These are phyloP conservation scores for Lachnellula cervina DNA, from an alignment of 2,329 filamentous ascomycete species.

Conservation along the genomic window DNA sequence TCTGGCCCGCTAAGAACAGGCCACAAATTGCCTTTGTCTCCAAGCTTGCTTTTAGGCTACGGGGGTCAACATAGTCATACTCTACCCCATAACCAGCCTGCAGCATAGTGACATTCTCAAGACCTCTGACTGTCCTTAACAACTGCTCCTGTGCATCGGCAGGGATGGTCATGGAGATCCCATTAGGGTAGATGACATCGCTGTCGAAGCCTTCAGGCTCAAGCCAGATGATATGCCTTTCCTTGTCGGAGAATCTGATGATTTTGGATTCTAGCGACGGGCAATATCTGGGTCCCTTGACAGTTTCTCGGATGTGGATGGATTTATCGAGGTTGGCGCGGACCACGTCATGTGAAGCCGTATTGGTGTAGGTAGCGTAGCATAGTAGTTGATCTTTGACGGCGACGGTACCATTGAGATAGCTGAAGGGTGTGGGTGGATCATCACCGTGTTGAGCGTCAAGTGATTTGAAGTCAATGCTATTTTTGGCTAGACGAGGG, in stretches of 20 bases:
- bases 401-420: slow-evolving; percentile 71
- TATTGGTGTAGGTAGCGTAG: slow-evolving; percentile 82
- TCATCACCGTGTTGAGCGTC: slow-evolving; percentile 76
- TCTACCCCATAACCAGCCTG: slow-evolving; percentile 96
- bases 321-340: slow-evolving; percentile 90
- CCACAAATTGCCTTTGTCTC: slow-evolving; percentile 90
- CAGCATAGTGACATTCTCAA: slow-evolving; percentile 86
- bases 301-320: slow-evolving; percentile 91
- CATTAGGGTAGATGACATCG: slow-evolving; percentile 90
- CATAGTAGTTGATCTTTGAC: slow-evolving; percentile 82
- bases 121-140: slow-evolving; percentile 78
- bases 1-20: slow-evolving; percentile 89
- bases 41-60: slow-evolving; percentile 78
- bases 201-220: slow-evolving; percentile 93
- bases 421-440: slow-evolving; percentile 86
- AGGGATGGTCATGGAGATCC: slow-evolving; percentile 94
- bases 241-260: slow-evolving; percentile 76
- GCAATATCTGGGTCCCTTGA: slow-evolving; percentile 92
- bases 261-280: slow-evolving; percentile 94
- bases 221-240: slow-evolving; percentile 87
- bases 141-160: slow-evolving; percentile 79
- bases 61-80: slow-evolving; percentile 96
- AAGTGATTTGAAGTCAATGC: slow-evolving; percentile 72
- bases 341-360: slow-evolving; percentile 75
- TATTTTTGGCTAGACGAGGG: slow-evolving; percentile 74